Conservation (phyloP, 1,284 basidiomycete genomes). For the Pseudozyma thailandica region DNA sequence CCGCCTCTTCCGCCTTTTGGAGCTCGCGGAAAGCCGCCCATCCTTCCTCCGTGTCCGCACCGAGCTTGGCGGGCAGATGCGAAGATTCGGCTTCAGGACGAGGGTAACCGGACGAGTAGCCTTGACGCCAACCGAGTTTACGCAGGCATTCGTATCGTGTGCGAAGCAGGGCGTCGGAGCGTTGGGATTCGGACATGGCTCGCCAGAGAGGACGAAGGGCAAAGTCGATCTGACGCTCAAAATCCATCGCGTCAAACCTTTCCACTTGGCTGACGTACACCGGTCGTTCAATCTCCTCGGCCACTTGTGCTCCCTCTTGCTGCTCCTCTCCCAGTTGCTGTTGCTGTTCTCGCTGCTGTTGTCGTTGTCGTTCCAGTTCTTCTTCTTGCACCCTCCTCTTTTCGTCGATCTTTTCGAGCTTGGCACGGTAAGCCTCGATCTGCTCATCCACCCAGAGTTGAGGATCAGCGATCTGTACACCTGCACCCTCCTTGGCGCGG, state of each 20-base stretch:
- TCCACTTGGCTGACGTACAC: slow-evolving; percentile 6
- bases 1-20: slow-evolving; percentile 36
- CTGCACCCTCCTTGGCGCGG: slow-evolving; percentile 4
- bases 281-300: background rate
- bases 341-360: no score
- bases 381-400: background rate
- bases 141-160: slow-evolving; percentile 52
- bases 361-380: no score
- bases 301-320: slow-evolving; percentile 1
- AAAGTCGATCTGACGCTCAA: slow-evolving; percentile 49
- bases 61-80: slow-evolving; percentile 26
- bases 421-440: slow-evolving; percentile 18
- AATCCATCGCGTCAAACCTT: slow-evolving; percentile 39
- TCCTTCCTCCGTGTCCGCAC: slow-evolving; percentile 16
- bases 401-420: slow-evolving; percentile 6
- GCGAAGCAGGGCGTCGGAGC: slow-evolving; percentile 34
- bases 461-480: slow-evolving; percentile 17
- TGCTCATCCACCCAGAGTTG: slow-evolving; percentile 22
- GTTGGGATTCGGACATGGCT: slow-evolving; percentile 26
- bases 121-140: slow-evolving; percentile 63
- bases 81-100: slow-evolving; percentile 21
- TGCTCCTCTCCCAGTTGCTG: no score
- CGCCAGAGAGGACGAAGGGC: slow-evolving; percentile 45
- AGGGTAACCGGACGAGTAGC: slow-evolving; percentile 64
- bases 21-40: slow-evolving; percentile 41